Base-by-base conservation (phyloP, 768 basidiomycete species). In the Leccinum olivaceopallidum region DNA sequence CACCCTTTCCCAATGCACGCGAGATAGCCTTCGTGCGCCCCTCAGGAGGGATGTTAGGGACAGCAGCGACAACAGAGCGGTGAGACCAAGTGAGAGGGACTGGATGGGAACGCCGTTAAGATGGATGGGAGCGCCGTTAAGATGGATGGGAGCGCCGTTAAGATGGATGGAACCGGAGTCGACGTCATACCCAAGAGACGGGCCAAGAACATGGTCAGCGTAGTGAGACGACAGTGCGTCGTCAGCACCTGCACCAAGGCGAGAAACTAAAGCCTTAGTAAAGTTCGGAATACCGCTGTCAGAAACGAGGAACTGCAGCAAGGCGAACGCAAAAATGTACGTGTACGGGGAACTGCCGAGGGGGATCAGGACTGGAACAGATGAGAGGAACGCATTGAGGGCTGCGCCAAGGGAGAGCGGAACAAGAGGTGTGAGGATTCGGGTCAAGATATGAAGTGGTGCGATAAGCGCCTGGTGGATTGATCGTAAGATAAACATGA, bases 161-260 rank as follows among this genome's bases (percentile, higher is more conserved):
- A 26, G 24, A 26, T 26, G 24, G 24, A 24, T 24, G 24, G 24
- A 24, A 24, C 24, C 24, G 24, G 24, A 24, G 24, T 24, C 24
- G 24, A 24, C 24, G 24, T 24, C 24, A 24, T 24, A 24, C 24
- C 88, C 83, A 63, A 95, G 86, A 1, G 91, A 92, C 5, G 97
- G 84, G 63, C 92, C 90, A 10, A 98, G 80, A 2, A 98, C 76
- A 68, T 96, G 95, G 60, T 94, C 85, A 75, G 91, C 92, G 13
- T 92, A 89, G 56, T 95, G 78, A 48, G 55, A 57, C 3, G 48
- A 68, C 76, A 60, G 63, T 83, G 84, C 84, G 67, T 88, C 77
- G 70, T 95, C 92, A 0, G 90, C 92, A 71, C 86, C 91, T 74
- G 94, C 92, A 83, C 94, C 90, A 48, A 98, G 89, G 2, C 94